Percentiles rank a stretch among this genome's conserved stretches.
Conservation (phyloP, 202 grass and related monocot genomes). For the Eragrostis tef region DNA sequence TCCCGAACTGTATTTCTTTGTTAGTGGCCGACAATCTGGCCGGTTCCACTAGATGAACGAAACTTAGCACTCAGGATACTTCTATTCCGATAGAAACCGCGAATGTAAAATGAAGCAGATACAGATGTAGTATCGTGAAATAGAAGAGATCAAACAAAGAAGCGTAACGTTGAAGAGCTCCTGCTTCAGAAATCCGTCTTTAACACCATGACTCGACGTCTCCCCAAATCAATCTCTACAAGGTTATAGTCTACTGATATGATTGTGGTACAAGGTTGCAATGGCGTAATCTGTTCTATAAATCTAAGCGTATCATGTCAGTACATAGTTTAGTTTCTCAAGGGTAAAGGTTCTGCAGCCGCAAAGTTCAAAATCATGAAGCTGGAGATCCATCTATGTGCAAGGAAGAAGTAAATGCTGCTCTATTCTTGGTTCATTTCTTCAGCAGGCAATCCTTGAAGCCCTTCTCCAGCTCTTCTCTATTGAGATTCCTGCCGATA, state of each 20-base stretch:
- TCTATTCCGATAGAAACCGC: background rate
- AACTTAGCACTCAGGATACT: too few species aligned
- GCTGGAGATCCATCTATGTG: slow-evolving; percentile 49
- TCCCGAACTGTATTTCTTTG: too few species aligned
- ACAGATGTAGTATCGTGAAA: background rate
- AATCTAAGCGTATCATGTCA: background rate
- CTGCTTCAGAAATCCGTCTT: background rate
- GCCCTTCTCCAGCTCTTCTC: slow-evolving; percentile 79
- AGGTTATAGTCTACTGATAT: background rate
- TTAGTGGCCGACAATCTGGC: too few species aligned
- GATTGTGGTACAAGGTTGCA: background rate
- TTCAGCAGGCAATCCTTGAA: slow-evolving; percentile 83
- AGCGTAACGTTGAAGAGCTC: background rate
- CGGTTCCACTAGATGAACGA: too few species aligned
- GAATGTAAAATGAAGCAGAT: background rate
- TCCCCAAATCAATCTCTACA: background rate
- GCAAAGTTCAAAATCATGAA: slow-evolving; percentile 70
- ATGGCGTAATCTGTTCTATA: background rate
- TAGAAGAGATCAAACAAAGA: background rate
- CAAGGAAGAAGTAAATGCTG: background rate
- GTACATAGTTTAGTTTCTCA: background rate
- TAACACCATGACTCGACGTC: background rate
- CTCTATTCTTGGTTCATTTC: background rate
- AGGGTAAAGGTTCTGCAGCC: slow-evolving; percentile 51
- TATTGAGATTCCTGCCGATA: slow-evolving; percentile 90